These are phyloP conservation scores for Bipolaris bicolor DNA, from an alignment of 2,329 filamentous ascomycete species.

Conservation along the genomic window DNA sequence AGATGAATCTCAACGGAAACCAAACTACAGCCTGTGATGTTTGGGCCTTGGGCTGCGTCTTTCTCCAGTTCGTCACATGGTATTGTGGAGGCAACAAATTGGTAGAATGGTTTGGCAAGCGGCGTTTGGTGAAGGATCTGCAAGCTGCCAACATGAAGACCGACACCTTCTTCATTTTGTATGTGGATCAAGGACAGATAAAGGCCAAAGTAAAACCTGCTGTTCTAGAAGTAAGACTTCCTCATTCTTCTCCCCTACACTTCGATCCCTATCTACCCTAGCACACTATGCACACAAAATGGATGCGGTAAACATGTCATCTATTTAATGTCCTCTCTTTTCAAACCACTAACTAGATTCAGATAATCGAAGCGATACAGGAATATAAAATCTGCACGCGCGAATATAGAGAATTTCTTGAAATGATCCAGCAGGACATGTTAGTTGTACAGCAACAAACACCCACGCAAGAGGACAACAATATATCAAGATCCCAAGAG, in stretches of 20 bases:
- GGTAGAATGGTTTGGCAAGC: background rate
- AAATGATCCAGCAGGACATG: conserved; percentile 5
- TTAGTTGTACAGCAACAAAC: background rate
- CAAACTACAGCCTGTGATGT: conserved; percentile 44
- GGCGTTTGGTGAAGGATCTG: background rate
- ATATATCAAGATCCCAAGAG: background rate
- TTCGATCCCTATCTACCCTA: background rate
- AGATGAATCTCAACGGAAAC: conserved; percentile 33
- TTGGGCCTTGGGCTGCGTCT: conserved; percentile 43
- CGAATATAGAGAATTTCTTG: background rate
- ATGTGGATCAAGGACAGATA: background rate
- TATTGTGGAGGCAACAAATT: conserved; percentile 12
- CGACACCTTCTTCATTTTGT: background rate
- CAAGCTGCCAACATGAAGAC: background rate
- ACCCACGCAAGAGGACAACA: background rate
- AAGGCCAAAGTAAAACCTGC: background rate
- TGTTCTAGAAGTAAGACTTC: conserved; percentile 1
- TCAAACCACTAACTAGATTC: background rate
- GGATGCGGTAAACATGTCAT: background rate
- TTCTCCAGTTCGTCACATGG: conserved; percentile 40
- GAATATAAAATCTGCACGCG: background rate
- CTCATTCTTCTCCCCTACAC: background rate
- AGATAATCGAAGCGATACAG: conserved; percentile 1
- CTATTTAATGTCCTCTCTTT: background rate
- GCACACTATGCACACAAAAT: background rate